phyloP scores from a whole-genome alignment of 176 grass and related monocot species.

The Hyparrhenia diplandra region DNA sequence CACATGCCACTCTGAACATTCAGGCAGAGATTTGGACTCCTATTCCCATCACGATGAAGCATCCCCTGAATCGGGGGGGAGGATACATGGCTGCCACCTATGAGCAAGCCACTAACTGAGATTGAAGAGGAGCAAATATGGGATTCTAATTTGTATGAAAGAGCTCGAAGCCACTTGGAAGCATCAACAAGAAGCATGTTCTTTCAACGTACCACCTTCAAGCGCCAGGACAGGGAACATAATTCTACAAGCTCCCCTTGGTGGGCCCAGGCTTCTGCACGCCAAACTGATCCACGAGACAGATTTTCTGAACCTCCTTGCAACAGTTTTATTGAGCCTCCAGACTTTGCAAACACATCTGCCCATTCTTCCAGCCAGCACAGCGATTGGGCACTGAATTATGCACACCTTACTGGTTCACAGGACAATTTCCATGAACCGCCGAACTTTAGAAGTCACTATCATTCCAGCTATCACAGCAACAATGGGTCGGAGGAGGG shows the following conservation, averaged over 20 bases:
- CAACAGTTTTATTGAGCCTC: constrained; percentile 21
- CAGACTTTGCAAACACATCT: constrained; percentile 2
- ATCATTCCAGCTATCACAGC: constrained; percentile 31
- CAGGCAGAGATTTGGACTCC: constrained; percentile 8
- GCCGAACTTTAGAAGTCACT: constrained; percentile 20
- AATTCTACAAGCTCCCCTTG: constrained; percentile 28
- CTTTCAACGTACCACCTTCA: constrained; percentile 30
- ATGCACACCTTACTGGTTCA: not conserved
- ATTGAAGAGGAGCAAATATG: constrained; percentile 30
- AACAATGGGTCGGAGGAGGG: constrained; percentile 20
- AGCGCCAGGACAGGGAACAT: not conserved
- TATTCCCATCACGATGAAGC: constrained; percentile 3
- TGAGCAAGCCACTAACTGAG: constrained; percentile 30
- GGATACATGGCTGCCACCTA: not conserved
- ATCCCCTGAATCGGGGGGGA: not conserved
- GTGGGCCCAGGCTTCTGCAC: constrained; percentile 40
- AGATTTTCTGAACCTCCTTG: constrained; percentile 33
- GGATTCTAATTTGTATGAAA: constrained; percentile 31
- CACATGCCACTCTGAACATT: constrained; percentile 22
- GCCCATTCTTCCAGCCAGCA: constrained; percentile 32
- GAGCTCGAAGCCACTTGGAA: constrained; percentile 48
- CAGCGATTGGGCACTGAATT: constrained; percentile 19
- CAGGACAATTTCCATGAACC: constrained; percentile 61
- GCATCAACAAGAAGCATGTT: constrained; percentile 66
- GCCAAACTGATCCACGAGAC: not conserved